Evolutionary conservation across 2,329 filamentous ascomycete species (phyloP), one percentile per base, ranked within the genome.

Genomic region (Sporothrix mexicana): DNA sequence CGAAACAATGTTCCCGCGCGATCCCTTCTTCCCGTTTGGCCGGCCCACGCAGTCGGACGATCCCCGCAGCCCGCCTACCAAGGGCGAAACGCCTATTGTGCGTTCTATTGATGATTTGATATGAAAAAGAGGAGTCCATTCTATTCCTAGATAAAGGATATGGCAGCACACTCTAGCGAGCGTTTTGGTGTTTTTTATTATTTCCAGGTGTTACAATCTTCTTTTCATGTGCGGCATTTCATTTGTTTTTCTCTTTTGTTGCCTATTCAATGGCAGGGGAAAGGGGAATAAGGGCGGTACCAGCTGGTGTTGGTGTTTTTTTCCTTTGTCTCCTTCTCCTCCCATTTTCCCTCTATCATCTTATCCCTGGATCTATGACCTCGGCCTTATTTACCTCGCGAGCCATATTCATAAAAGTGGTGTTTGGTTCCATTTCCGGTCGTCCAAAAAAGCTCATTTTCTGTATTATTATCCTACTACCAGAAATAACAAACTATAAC

Each of bases 31-130:
- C 64, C 82, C 85, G 2, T 88, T 88, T 75, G 84, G 83, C 61
- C 83, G 85, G 51, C 87, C 87, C 12, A 77, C 82, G 2, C 85
- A 87, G 74, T 81, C 84, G 12, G 85, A 84, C 15, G 92, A 95
- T 78, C 93, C 93, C 15, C 84, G 93, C 77, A 94, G 92, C 79
- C 92, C 92, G 17, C 91, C 92, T 0, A 92, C 91, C 13, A 89
- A 88, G 77, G 92, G 92, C 53, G 91, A 92, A 79, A 90, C 89
- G 73, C 91, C 92, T 2, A 94, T 95, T 74, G 89, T 90, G 69
- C 86, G 92, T 72, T 94, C 91, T 73, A 95, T 95, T 77, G 91
- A 93, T 79, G 92, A 94, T 78, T 84, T 94, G 69, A 84, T 95
- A 81, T 94, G 85, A 84, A 47, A 61, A 55, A 71, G 7, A 62